Percentiles rank a stretch among this genome's conserved stretches.
phyloP scores from a whole-genome alignment of 2,329 filamentous ascomycete species.

The Nemania sp. region DNA sequence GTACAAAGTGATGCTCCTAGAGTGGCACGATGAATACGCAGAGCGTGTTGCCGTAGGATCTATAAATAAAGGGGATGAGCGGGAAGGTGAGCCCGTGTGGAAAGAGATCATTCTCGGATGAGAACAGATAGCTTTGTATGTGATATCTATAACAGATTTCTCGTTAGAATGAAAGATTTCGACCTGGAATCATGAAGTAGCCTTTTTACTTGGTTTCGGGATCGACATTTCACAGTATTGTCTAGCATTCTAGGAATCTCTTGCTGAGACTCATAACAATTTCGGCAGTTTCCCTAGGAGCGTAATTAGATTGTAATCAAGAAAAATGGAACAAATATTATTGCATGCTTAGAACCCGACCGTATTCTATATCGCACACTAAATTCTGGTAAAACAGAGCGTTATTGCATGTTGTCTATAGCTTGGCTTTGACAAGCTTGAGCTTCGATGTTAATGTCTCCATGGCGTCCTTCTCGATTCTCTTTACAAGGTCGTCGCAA shows the following conservation, averaged over 20 bases:
- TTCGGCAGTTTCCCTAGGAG: too few relatives aligned
- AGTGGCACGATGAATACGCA: constrained; percentile 16
- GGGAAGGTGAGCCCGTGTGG: constrained; percentile 9
- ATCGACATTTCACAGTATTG: too few relatives aligned
- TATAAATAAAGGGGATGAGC: constrained; percentile 15
- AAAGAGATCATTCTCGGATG: constrained; percentile 16
- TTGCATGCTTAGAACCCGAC: too few relatives aligned
- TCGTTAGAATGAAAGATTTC: not conserved
- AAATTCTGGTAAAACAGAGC: not conserved
- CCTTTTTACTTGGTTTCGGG: not conserved
- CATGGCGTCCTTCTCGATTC: constrained; percentile 79
- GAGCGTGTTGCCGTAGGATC: constrained; percentile 15
- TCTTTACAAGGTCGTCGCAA: constrained; percentile 67
- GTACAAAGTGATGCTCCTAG: constrained; percentile 17
- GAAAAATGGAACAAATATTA: too few relatives aligned
- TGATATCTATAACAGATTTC: not conserved
- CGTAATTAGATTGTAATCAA: too few relatives aligned
- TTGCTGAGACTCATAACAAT: too few relatives aligned
- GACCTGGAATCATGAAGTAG: too few relatives aligned
- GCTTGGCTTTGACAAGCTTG: constrained; percentile 60
- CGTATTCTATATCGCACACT: too few relatives aligned
- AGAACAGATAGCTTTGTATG: not conserved
- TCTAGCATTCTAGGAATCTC: too few relatives aligned
- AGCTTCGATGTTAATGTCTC: constrained; percentile 64
- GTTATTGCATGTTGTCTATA: constrained; percentile 45